These are phyloP conservation scores for Poa annua DNA, from an alignment of 176 grass and related monocot species.

Conservation along the genomic window DNA sequence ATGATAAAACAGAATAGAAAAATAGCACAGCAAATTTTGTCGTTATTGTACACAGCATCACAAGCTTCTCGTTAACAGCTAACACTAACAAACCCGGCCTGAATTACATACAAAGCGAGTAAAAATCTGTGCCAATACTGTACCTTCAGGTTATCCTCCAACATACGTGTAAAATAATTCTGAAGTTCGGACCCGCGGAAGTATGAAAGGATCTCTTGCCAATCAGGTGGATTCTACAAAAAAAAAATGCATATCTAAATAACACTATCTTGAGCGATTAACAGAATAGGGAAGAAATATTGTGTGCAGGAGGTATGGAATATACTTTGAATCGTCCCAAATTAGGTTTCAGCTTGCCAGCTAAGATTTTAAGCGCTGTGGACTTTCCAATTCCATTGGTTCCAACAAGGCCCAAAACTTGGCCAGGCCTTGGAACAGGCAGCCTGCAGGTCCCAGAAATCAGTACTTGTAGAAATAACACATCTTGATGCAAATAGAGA, in stretches of 20 bases:
- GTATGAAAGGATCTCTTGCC: too few relatives aligned
- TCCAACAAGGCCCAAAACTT: slow-evolving; percentile 83
- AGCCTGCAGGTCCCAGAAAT: slow-evolving; percentile 54
- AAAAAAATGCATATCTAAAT: slow-evolving; percentile 1
- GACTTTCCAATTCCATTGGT: slow-evolving; percentile 93
- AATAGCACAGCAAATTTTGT: not conserved
- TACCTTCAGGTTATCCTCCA: slow-evolving; percentile 93
- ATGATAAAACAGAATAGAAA: not conserved
- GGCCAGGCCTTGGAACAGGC: slow-evolving; percentile 85
- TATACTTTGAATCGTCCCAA: slow-evolving; percentile 84
- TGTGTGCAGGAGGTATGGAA: slow-evolving; percentile 2
- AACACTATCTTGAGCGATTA: not conserved
- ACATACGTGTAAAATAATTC: slow-evolving; percentile 74
- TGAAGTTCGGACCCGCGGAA: too few relatives aligned
- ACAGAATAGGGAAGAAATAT: slow-evolving; percentile 10
- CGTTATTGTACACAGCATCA: not conserved
- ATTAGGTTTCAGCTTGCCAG: slow-evolving; percentile 89
- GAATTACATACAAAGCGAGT: not conserved
- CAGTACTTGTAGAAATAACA: slow-evolving; percentile 4
- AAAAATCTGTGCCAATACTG: slow-evolving; percentile 8
- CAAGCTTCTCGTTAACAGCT: not conserved
- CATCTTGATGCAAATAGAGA: not conserved
- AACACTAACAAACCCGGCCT: slow-evolving; percentile 23
- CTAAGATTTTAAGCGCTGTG: slow-evolving; percentile 80
- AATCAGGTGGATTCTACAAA: too few relatives aligned